Conservation (phyloP, 2,329 filamentous ascomycete genomes). For the Aspergillus eucalypticola region DNA sequence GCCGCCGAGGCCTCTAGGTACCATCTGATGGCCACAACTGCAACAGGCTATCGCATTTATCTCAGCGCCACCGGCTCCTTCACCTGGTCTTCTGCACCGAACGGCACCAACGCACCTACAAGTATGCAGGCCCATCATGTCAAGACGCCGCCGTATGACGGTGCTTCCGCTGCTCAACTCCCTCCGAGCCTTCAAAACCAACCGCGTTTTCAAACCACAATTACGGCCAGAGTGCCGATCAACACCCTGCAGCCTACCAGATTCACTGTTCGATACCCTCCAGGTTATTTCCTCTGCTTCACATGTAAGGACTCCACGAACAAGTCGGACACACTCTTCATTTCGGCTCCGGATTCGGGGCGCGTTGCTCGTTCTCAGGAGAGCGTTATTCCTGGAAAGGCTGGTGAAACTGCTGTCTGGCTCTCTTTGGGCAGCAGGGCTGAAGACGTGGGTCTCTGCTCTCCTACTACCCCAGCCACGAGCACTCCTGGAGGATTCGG, state of each 20-base stretch:
- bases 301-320: constrained; percentile 63
- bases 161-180: constrained; percentile 29
- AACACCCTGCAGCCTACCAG: constrained; percentile 44
- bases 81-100: constrained; percentile 55
- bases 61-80: constrained; percentile 82
- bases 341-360: constrained; percentile 84
- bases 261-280: constrained; percentile 63
- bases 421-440: constrained; percentile 72
- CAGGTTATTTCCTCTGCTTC: constrained; percentile 89
- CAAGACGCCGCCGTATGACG: constrained; percentile 74
- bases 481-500: constrained; percentile 76
- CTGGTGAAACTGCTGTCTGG: constrained; percentile 78
- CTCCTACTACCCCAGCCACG: constrained; percentile 69
- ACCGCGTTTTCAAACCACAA: constrained; percentile 37
- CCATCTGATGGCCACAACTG: constrained; percentile 86
- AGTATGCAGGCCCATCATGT: constrained; percentile 99
- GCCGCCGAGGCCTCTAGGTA: constrained; percentile 79
- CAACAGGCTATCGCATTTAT: constrained; percentile 87
- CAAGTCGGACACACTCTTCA: constrained; percentile 70
- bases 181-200: constrained; percentile 25
- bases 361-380: constrained; percentile 65
- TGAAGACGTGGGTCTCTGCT: constrained; percentile 77
- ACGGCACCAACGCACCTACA: constrained; percentile 69
- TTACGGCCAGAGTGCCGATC: constrained; percentile 53
- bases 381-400: constrained; percentile 58